Base-by-base conservation (phyloP, 23 red algal species). In the Cyanidioschyzon merolae region DNA sequence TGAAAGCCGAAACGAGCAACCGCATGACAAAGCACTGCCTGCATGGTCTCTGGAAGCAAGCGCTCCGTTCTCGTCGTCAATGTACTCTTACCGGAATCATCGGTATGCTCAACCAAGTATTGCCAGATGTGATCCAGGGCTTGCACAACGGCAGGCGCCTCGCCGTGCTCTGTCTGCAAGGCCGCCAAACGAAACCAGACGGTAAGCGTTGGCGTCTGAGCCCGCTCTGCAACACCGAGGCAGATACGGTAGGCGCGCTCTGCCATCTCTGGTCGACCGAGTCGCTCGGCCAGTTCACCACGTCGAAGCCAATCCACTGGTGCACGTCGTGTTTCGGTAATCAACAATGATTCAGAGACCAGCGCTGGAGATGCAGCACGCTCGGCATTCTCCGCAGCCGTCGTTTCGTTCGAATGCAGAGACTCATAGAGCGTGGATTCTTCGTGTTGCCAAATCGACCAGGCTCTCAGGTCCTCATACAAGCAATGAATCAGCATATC, bases 391-490 rank as follows among this genome's bases (percentile, higher is more conserved):
- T 75, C 50, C 3, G 68, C 77, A 1, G 79, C 58, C 3, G 84
- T 81, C 0, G 79, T 51, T 16, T 68, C 82, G 7, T 79, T 40
- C 7, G 75, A 83, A 24, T 76, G 80, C 29, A 67, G 24, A 24
- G 45, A 50, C 35, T 74, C 57, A 54, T 75, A 39, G 68, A 85
- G 54, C 76, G 79, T 59, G 17, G 37, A 37, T 34, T 90, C 88
- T 78, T 96, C 92, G 27, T 83, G 84, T 57, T 88, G 84, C 92
- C 87, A 90, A 68, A 88, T 74, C 3, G 88, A 84, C 79, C 88
- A 83, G 25, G 88, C 87, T 35, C 87, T 74, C 38, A 96, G 84
- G 79, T 96, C 92, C 40, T 96, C 79, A 54, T 89, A 96, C 92
- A 96, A 82, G 59, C 84, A 90, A 54, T 76, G 83, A 3, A 96